Conservation (phyloP, 148 eudicot species). For the Chenopodium suecicum region DNA sequence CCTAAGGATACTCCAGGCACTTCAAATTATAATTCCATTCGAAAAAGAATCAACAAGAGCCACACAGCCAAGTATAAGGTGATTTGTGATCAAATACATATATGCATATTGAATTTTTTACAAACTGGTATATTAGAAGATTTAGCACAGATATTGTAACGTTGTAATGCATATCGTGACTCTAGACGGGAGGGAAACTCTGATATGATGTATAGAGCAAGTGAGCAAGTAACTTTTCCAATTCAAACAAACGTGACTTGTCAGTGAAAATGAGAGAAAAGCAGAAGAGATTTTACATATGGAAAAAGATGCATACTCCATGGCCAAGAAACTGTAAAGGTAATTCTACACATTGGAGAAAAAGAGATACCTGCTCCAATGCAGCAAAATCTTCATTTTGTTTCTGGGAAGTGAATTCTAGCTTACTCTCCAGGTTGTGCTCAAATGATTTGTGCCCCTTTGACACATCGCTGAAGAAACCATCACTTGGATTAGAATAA, state of each 20-base stretch:
- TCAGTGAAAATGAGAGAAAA: neutral
- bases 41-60: too few species aligned
- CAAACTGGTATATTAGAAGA: neutral
- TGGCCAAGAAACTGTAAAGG: neutral
- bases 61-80: neutral
- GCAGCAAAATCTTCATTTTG: conserved; percentile 93
- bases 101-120: neutral
- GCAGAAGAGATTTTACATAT: neutral
- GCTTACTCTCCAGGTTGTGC: conserved; percentile 37
- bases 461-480: conserved; percentile 35
- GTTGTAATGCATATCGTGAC: too few species aligned
- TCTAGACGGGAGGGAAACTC: neutral
- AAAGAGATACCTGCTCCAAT: conserved; percentile 77
- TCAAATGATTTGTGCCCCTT: conserved; percentile 32
- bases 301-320: too few species aligned
- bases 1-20: too few species aligned
- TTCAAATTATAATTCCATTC: too few species aligned
- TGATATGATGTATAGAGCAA: neutral
- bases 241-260: neutral
- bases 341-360: neutral
- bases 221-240: neutral
- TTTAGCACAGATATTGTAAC: too few species aligned
- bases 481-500: conserved; percentile 21
- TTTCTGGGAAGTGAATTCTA: conserved; percentile 45
- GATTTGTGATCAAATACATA: neutral